phyloP scores from a whole-genome alignment of 2,329 filamentous ascomycete genomes.

The Emericellopsis atlantica region DNA sequence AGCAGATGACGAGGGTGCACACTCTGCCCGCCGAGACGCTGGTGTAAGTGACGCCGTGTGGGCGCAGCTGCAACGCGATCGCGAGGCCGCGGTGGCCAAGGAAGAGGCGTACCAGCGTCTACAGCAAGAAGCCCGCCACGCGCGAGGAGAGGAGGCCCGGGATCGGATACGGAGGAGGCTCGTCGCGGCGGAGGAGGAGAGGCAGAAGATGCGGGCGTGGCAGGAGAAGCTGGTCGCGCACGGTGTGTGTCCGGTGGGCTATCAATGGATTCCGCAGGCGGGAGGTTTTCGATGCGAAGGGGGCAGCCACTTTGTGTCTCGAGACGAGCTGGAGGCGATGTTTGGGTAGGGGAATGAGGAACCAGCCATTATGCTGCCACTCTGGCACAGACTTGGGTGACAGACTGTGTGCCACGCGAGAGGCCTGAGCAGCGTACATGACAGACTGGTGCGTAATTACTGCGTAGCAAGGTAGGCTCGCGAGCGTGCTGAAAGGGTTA shows the following conservation, averaged over 20 bases:
- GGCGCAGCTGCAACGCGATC: constrained; percentile 44
- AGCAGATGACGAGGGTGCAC: not conserved
- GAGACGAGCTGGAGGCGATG: too few relatives aligned
- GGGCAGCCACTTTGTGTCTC: constrained; percentile 35
- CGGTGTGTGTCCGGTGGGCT: constrained; percentile 46
- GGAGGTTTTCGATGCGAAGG: constrained; percentile 50
- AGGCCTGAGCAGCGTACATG: too few relatives aligned
- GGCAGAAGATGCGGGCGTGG: constrained; percentile 21
- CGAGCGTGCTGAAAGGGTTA: too few relatives aligned
- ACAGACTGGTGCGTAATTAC: too few relatives aligned
- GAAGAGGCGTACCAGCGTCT: constrained; percentile 20
- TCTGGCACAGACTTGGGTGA: too few relatives aligned
- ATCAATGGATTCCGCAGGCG: constrained; percentile 44
- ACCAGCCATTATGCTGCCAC: too few relatives aligned
- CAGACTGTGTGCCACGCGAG: too few relatives aligned
- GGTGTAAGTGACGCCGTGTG: constrained; percentile 49
- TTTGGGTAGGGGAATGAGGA: too few relatives aligned
- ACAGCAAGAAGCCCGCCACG: constrained; percentile 15
- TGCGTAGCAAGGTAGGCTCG: too few relatives aligned
- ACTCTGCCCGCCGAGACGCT: constrained; percentile 28
- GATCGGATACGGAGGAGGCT: constrained; percentile 22
- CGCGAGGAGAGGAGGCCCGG: constrained; percentile 14
- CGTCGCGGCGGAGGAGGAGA: constrained; percentile 22
- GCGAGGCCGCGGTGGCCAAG: constrained; percentile 19
- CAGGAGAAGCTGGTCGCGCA: constrained; percentile 35